Percentiles rank a stretch among this genome's conserved stretches.
phyloP scores from a whole-genome alignment of 2,329 filamentous ascomycete genomes.

The Talaromyces sp. region DNA sequence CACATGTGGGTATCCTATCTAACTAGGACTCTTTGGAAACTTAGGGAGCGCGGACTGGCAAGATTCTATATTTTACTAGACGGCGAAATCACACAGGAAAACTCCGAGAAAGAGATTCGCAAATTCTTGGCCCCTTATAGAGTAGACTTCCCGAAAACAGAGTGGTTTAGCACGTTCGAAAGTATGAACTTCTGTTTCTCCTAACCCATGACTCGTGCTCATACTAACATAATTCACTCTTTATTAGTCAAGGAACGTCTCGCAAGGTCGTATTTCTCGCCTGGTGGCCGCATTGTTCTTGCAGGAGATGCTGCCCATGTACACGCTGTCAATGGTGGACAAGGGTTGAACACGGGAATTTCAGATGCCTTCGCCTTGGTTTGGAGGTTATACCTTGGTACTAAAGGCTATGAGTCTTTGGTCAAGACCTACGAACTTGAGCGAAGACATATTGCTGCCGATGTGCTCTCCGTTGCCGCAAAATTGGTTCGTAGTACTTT shows the following conservation, averaged over 20 bases:
- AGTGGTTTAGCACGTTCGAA: constrained; percentile 20
- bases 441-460: constrained; percentile 10
- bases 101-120: constrained; percentile 13
- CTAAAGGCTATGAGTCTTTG: constrained; percentile 3
- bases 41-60: constrained; percentile 13
- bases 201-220: background rate
- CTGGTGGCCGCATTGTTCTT: constrained; percentile 1
- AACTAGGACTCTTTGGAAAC: background rate
- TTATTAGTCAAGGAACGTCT: constrained; percentile 16
- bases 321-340: constrained; percentile 16
- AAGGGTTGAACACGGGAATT: constrained; percentile 17
- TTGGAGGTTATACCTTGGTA: constrained; percentile 3
- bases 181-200: background rate
- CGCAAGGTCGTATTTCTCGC: constrained; percentile 8
- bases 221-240: background rate
- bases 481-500: constrained; percentile 11
- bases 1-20: background rate
- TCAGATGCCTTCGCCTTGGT: constrained; percentile 14
- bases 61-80: constrained; percentile 16
- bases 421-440: constrained; percentile 15
- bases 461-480: constrained; percentile 15
- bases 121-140: constrained; percentile 15
- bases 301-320: constrained; percentile 16
- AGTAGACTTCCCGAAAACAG: constrained; percentile 15
- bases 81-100: constrained; percentile 9